These are phyloP conservation scores for Manihot esculenta DNA, from an alignment of 441 rosid genomes.

Conservation along the genomic window DNA sequence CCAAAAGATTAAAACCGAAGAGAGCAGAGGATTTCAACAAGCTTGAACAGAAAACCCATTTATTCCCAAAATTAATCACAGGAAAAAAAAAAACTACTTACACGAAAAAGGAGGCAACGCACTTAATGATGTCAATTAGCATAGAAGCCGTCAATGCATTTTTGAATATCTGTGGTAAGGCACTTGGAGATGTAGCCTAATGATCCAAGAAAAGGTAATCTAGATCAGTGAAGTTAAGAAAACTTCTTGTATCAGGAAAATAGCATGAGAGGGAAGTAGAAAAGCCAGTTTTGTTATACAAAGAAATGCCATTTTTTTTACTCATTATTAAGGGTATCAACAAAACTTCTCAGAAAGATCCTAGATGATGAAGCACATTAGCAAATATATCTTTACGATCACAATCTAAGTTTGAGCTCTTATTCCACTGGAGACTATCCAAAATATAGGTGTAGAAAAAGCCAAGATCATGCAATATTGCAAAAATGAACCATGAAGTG, in stretches of 20 bases:
- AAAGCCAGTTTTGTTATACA: background rate
- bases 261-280: background rate
- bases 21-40: conserved; percentile 5
- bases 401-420: background rate
- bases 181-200: conserved; percentile 70
- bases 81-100: conserved; percentile 34
- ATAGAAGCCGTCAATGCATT: conserved; percentile 68
- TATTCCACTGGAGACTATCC: background rate
- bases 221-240: conserved; percentile 7
- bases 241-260: conserved; percentile 5
- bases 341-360: background rate
- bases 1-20: conserved; percentile 22
- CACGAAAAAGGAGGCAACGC: conserved; percentile 66
- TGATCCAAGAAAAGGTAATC: conserved; percentile 16
- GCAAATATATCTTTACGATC: background rate
- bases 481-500: background rate
- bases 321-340: background rate
- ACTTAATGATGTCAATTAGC: conserved; percentile 67
- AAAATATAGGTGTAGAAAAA: background rate
- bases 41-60: background rate
- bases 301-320: background rate
- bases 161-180: conserved; percentile 76
- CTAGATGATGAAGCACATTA: background rate
- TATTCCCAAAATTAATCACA: background rate
- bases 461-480: background rate